These are phyloP conservation scores for Pleurotus platypus DNA, from an alignment of 768 basidiomycete genomes.

Conservation along the genomic window DNA sequence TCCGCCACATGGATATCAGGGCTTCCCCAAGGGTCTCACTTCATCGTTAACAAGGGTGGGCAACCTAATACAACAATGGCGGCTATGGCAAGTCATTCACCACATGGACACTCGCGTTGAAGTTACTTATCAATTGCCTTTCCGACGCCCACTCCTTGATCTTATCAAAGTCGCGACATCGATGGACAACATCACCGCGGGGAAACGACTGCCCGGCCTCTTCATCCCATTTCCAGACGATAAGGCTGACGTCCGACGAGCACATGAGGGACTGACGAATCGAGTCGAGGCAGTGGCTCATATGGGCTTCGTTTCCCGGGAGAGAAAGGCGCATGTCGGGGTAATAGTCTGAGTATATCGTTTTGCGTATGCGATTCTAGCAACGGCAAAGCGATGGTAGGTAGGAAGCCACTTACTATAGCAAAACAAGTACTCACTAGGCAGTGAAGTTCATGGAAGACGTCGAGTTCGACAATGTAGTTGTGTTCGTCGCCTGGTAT, in stretches of 20 bases:
- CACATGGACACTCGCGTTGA: too few relatives aligned
- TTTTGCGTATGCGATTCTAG: conserved; percentile 17
- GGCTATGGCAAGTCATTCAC: too few relatives aligned
- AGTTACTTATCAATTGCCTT: too few relatives aligned
- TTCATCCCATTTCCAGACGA: conserved; percentile 18
- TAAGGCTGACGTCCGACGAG: conserved; percentile 13
- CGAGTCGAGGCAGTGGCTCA: conserved; percentile 17
- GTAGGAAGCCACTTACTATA: too few relatives aligned
- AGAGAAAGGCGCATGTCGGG: conserved; percentile 9
- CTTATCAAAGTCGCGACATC: not conserved
- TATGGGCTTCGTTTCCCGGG: conserved; percentile 12
- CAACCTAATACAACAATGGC: too few relatives aligned
- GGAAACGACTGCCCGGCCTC: not conserved
- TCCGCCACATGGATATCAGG: too few relatives aligned
- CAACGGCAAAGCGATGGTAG: too few relatives aligned
- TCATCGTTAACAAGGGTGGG: too few relatives aligned
- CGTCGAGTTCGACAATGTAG: conserved; percentile 19
- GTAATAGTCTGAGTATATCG: conserved; percentile 16
- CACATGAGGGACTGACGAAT: conserved; percentile 17
- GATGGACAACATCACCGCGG: not conserved
- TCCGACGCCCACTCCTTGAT: not conserved
- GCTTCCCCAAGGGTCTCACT: too few relatives aligned
- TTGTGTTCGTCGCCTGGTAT: conserved; percentile 16
- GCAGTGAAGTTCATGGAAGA: conserved; percentile 23
- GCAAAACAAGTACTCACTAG: conserved; percentile 9